Evolutionary conservation across 805 yeast genomes (phyloP), one percentile per base, ranked within the genome.

Genomic region (Ogataea pignaliae): DNA sequence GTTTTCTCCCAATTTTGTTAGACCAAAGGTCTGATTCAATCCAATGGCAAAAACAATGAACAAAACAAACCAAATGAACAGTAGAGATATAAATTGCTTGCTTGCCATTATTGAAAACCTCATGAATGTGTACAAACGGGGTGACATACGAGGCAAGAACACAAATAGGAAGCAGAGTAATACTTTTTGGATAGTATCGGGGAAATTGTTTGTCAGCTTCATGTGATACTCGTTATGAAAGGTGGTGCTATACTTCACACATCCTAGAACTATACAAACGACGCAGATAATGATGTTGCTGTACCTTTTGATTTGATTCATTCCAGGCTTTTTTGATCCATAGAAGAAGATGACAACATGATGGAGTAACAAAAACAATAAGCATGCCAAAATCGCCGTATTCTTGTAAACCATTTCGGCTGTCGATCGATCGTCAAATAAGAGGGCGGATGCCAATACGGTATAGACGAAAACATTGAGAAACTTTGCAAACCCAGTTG

Each of bases 41-140:
- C 95, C 96, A 60, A 88, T 86, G 2, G 95, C 95, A 68, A 78
- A 88, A 1, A 84, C 85, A 53, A 88, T 57, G 57, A 84, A 88
- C 46, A 89, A 61, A 21, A 85, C 78, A 26, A 76, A 72, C 96
- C 96, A 88, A 0, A 95, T 85, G 51, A 81, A 79, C 29, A 82
- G 63, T 53, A 89, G 71, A n/a, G 91, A 79, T 4, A 78, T 51
- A 34, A 88, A 68, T 1, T 85, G 74, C 0, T 93, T 89, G 9
- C 85, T 74, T 0, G 91, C 95, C 51, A 88, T 83, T 48, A 79
- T 73, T 46, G 85, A 70, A 42, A 88, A 66, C 59, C 85, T 91
- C 58, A 79, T 78, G 43, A 88, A 67, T 40, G 85, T 71, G 51
- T 82, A 79, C 56, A 85, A 82, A 56, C 78, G 70, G 3, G 86